A percentile compares a stretch with the other conserved stretches of the same genome.
phyloP scores from a whole-genome alignment of 495 filamentous ascomycete genomes.

The Penicillium parvum region DNA sequence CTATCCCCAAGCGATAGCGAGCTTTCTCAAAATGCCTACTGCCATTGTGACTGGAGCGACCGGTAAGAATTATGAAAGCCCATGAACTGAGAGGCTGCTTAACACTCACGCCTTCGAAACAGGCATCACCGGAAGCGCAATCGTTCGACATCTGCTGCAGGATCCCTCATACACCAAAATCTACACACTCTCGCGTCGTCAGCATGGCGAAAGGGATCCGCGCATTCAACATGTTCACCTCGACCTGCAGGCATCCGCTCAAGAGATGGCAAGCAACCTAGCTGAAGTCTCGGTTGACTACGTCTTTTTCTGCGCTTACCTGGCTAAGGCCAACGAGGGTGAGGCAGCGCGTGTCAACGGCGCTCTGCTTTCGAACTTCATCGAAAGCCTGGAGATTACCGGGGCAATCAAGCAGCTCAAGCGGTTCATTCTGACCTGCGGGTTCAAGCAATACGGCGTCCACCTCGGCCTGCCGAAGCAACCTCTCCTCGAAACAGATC shows the following conservation, averaged over 20 bases:
- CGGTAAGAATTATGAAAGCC: slow-evolving; percentile 19
- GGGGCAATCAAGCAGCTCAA: slow-evolving; percentile 40
- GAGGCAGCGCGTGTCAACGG: slow-evolving; percentile 41
- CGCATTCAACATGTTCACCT: slow-evolving; percentile 43
- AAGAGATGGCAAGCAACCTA: slow-evolving; percentile 40
- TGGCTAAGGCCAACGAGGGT: slow-evolving; percentile 22
- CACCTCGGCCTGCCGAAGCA: slow-evolving; percentile 45
- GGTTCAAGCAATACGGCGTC: slow-evolving; percentile 55
- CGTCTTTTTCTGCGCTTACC: neutral
- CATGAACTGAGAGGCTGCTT: neutral
- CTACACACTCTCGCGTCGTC: slow-evolving; percentile 41
- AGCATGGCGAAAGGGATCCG: slow-evolving; percentile 34
- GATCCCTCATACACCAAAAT: slow-evolving; percentile 40
- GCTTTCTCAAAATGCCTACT: slow-evolving; percentile 34
- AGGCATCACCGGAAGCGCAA: slow-evolving; percentile 47
- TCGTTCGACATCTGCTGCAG: slow-evolving; percentile 38
- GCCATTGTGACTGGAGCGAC: slow-evolving; percentile 42
- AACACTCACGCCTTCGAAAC: neutral
- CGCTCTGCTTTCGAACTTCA: slow-evolving; percentile 48
- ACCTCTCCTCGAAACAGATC: slow-evolving; percentile 46
- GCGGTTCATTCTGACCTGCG: slow-evolving; percentile 49
- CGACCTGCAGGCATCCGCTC: slow-evolving; percentile 37
- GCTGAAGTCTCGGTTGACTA: slow-evolving; percentile 37
- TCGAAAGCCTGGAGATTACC: slow-evolving; percentile 43
- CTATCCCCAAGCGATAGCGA: too few relatives aligned